phyloP scores from a whole-genome alignment of 495 filamentous ascomycete genomes.

The Aspergillus olivimuriae region DNA sequence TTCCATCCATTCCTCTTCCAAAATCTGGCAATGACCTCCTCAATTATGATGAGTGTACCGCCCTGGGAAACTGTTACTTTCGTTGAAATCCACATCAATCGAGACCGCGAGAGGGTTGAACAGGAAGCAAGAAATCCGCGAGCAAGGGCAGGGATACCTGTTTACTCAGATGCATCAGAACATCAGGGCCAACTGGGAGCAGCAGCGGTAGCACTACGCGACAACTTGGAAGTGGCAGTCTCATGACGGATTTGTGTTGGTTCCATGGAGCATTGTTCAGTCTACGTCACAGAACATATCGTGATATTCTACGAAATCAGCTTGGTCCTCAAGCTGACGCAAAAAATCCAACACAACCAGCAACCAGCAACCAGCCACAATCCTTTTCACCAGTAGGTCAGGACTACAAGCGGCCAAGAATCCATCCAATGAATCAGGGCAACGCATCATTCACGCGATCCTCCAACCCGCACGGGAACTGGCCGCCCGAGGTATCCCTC shows the following conservation, averaged over 20 bases:
- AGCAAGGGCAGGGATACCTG: not conserved
- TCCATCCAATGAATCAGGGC: not conserved
- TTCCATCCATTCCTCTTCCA: too few species aligned
- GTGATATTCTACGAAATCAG: not conserved
- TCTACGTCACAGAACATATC: not conserved
- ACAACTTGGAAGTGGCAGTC: not conserved
- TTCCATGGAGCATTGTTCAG: not conserved
- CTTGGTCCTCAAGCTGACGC: not conserved
- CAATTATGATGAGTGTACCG: too few species aligned
- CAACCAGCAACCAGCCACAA: not conserved
- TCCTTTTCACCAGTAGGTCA: not conserved
- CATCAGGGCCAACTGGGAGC: not conserved
- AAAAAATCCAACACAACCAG: not conserved
- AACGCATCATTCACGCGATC: not conserved
- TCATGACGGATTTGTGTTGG: not conserved
- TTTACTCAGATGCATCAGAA: slow-evolving; percentile 1
- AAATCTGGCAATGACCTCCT: too few species aligned
- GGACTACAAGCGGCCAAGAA: not conserved
- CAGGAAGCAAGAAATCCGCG: not conserved
- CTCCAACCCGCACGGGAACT: not conserved
- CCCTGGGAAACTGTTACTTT: too few species aligned
- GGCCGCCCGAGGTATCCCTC: not conserved
- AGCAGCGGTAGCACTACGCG: not conserved
- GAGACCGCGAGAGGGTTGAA: too few species aligned
- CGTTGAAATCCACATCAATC: too few species aligned